These are phyloP conservation scores for Fusarium redolens DNA, from an alignment of 2,329 filamentous ascomycete genomes.

Conservation along the genomic window DNA sequence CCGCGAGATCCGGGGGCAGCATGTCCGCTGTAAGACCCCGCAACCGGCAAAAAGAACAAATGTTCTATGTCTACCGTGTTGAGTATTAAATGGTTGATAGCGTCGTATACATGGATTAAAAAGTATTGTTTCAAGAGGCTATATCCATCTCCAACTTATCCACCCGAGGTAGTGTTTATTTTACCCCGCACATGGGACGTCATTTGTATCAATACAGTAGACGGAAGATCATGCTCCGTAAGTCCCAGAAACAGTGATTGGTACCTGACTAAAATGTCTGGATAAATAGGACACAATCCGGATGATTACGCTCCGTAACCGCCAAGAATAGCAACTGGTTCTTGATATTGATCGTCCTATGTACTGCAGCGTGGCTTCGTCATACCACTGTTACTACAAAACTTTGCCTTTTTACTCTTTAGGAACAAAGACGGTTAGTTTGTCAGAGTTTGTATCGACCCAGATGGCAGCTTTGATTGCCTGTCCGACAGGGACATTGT, in stretches of 20 bases:
- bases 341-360: rapidly evolving
- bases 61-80: not conserved
- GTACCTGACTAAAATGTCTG: not conserved
- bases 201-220: not conserved
- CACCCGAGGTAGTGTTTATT: not conserved
- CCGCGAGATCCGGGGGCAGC: not conserved
- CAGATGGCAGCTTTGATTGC: too few relatives aligned
- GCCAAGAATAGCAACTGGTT: not conserved
- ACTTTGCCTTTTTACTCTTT: too few relatives aligned
- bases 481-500: too few relatives aligned
- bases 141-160: not conserved
- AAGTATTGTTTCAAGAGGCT: not conserved
- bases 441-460: too few relatives aligned
- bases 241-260: not conserved
- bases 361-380: not conserved
- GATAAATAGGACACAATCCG: not conserved
- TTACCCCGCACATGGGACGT: not conserved
- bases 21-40: not conserved
- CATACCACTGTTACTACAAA: not conserved
- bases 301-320: not conserved
- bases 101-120: constrained; percentile 6
- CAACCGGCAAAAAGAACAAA: not conserved
- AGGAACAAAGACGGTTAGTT: too few relatives aligned
- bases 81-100: not conserved
- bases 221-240: not conserved